Evolutionary conservation across 163 green algal genomes (phyloP).

Genomic region (Scenedesmus sp.): DNA sequence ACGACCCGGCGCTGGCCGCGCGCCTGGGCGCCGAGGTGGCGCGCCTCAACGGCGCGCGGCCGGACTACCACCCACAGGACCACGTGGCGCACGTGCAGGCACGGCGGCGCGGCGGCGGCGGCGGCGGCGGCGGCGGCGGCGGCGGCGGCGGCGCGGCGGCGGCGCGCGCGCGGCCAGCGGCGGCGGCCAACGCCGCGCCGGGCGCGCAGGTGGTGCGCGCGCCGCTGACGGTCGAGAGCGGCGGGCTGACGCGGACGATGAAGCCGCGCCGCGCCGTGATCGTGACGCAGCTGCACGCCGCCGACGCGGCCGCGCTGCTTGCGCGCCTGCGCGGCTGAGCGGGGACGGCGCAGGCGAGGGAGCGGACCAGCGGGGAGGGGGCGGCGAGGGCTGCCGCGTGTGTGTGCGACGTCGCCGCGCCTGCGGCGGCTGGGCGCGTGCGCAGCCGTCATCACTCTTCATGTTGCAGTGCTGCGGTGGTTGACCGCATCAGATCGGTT

Average conservation of each 20-base stretch:
- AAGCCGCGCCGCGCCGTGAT: conserved; percentile 77
- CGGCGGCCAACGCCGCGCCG: too few relatives aligned
- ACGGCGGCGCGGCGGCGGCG: background rate
- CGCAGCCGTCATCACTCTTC: too few relatives aligned
- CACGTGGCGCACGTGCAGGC: conserved; percentile 57
- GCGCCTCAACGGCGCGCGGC: conserved; percentile 48
- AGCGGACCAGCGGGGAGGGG: too few relatives aligned
- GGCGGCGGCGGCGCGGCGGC: too few relatives aligned
- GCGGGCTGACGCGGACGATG: conserved; percentile 88
- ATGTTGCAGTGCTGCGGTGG: too few relatives aligned
- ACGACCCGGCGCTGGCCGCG: conserved; percentile 19
- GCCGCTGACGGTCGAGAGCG: conserved; percentile 72
- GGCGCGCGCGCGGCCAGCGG: too few relatives aligned
- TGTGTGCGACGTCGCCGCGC: too few relatives aligned
- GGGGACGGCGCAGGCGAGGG: too few relatives aligned
- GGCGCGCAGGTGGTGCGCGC: conserved; percentile 37
- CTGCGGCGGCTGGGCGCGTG: too few relatives aligned
- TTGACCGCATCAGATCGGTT: too few relatives aligned
- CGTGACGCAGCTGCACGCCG: conserved; percentile 59
- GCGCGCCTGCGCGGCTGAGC: conserved; percentile 53
- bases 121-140: too few relatives aligned
- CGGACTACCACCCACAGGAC: conserved; percentile 54
- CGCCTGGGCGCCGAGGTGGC: conserved; percentile 28
- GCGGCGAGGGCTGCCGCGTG: too few relatives aligned
- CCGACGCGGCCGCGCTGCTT: conserved; percentile 59